Conservation (phyloP, 331 rosid genomes). For the Quercus tomentella region DNA sequence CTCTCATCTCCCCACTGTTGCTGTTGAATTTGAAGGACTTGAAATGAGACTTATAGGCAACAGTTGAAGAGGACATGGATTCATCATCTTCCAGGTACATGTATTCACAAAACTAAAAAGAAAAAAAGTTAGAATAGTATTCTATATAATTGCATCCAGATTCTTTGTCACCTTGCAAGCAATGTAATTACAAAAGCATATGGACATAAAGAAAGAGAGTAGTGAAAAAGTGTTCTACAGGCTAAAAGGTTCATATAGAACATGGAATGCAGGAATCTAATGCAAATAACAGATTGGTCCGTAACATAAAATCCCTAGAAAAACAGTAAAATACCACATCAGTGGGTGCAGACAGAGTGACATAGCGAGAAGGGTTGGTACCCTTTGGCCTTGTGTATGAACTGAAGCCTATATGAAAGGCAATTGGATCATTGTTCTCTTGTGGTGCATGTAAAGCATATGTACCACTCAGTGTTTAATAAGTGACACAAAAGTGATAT, state of each 20-base stretch:
- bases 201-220: not conserved
- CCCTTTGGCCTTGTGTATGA: not conserved
- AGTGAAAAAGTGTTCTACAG: not conserved
- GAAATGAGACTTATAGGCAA: constrained; percentile 21
- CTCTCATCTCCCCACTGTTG: constrained; percentile 20
- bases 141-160: not conserved
- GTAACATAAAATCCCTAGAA: not conserved
- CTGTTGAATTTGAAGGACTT: constrained; percentile 27
- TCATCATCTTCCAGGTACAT: constrained; percentile 1
- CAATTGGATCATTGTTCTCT: not conserved
- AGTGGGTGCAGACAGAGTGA: not conserved
- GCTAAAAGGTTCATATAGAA: not conserved
- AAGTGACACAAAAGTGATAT: too few relatives aligned
- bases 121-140: not conserved
- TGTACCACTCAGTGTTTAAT: too few relatives aligned
- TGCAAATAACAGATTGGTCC: not conserved
- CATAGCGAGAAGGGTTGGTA: not conserved
- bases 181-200: not conserved
- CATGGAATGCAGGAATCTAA: not conserved
- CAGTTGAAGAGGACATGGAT: constrained; percentile 20
- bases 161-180: not conserved
- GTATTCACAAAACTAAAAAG: not conserved
- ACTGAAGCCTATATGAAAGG: not conserved
- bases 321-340: not conserved
- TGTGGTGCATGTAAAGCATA: not conserved